phyloP scores from a whole-genome alignment of 192 early-diverging fungal species.

The Spizellomyces punctatus region DNA sequence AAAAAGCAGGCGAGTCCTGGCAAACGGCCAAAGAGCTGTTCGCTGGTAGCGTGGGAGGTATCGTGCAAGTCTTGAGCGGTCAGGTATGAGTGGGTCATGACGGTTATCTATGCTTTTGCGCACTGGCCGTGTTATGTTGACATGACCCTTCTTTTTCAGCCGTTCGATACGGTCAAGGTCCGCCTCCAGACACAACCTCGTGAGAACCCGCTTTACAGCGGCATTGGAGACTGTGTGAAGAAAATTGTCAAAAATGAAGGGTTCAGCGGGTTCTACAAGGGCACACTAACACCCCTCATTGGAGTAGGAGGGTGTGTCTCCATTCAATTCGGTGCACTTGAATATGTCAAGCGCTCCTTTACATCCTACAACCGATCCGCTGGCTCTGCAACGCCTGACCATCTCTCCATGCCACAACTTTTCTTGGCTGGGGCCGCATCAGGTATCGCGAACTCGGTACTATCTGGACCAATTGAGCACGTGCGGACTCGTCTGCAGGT shows the following conservation, averaged over 20 bases:
- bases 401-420: slow-evolving; percentile 76
- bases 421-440: slow-evolving; percentile 83
- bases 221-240: slow-evolving; percentile 85
- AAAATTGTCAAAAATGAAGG: slow-evolving; percentile 78
- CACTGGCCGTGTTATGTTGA: background rate
- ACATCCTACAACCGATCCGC: slow-evolving; percentile 49
- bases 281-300: slow-evolving; percentile 89
- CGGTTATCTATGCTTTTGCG: background rate
- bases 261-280: slow-evolving; percentile 47
- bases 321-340: slow-evolving; percentile 92
- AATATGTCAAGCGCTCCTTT: slow-evolving; percentile 85
- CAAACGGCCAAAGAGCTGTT: slow-evolving; percentile 59
- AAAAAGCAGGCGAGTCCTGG: slow-evolving; percentile 26
- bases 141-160: slow-evolving; percentile 15
- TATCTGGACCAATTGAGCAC: slow-evolving; percentile 94
- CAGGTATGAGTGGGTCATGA: slow-evolving; percentile 30
- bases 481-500: slow-evolving; percentile 94
- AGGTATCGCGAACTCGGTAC: slow-evolving; percentile 86
- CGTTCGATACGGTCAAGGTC: slow-evolving; percentile 56
- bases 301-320: slow-evolving; percentile 95
- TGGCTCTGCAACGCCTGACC: slow-evolving; percentile 23
- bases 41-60: slow-evolving; percentile 55
- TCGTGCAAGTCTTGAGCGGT: slow-evolving; percentile 54
- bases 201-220: slow-evolving; percentile 69
- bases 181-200: slow-evolving; percentile 92